A percentile compares a stretch with the other conserved stretches of the same genome.
Conservation (phyloP, 805 yeast genomes). For the Candida michaelii region DNA sequence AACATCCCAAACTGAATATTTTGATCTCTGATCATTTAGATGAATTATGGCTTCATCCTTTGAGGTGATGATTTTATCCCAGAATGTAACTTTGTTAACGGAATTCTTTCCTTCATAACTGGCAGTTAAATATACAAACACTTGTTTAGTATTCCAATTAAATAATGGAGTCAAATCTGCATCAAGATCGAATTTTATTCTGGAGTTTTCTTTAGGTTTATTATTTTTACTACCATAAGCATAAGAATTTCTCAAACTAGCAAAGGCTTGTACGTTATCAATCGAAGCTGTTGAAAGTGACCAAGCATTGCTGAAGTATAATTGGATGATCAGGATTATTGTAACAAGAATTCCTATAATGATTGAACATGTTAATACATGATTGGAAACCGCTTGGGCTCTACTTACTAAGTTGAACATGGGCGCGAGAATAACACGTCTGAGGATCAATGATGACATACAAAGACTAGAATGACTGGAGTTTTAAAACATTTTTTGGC, state of each 20-base stretch:
- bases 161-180: conserved; percentile 76
- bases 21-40: conserved; percentile 55
- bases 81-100: conserved; percentile 73
- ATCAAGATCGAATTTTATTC: conserved; percentile 68
- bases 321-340: conserved; percentile 48
- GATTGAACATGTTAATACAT: conserved; percentile 49
- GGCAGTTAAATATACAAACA: conserved; percentile 88
- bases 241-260: conserved; percentile 53
- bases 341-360: conserved; percentile 49
- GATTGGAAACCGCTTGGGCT: conserved; percentile 52
- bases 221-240: conserved; percentile 67
- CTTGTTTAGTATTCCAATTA: conserved; percentile 96
- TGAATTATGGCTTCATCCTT: conserved; percentile 58
- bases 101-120: conserved; percentile 62
- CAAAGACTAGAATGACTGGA: no score
- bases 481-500: no score
- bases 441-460: no score
- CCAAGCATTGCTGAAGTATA: conserved; percentile 47
- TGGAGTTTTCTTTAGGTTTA: conserved; percentile 72
- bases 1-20: conserved; percentile 87
- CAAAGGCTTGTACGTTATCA: conserved; percentile 34
- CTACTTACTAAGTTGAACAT: conserved; percentile 38
- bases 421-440: no score
- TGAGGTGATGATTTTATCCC: conserved; percentile 79
- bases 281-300: conserved; percentile 36